phyloP scores from a whole-genome alignment of 1,139 yeast genomes.

The Tardiomyces depauwii region DNA sequence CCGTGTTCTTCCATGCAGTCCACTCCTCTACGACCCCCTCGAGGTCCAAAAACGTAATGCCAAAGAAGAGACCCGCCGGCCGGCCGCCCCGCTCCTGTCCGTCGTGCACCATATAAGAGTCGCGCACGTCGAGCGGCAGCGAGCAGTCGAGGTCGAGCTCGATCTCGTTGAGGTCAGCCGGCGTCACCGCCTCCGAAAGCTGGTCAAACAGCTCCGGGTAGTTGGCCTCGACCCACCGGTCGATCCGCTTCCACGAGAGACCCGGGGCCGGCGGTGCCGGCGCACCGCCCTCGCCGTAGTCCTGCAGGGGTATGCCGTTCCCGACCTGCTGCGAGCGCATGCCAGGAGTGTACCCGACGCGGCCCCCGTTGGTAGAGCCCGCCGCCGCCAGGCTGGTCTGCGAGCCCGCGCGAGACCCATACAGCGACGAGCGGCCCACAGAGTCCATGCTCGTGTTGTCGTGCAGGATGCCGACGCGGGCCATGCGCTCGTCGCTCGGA shows the following conservation, averaged over 20 bases:
- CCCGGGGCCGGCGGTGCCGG: constrained; percentile 66
- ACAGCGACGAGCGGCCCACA: constrained; percentile 7
- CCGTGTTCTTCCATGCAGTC: constrained; percentile 62
- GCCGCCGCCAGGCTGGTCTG: constrained; percentile 9
- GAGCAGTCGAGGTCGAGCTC: constrained; percentile 59
- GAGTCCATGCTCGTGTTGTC: constrained; percentile 11
- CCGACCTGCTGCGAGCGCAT: constrained; percentile 26
- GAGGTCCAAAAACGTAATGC: constrained; percentile 57
- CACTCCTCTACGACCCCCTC: constrained; percentile 64
- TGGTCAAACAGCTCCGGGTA: constrained; percentile 74
- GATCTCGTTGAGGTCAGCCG: constrained; percentile 65
- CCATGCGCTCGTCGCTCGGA: background rate
- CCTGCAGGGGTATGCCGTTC: constrained; percentile 35
- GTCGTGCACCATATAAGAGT: constrained; percentile 63
- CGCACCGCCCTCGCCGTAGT: constrained; percentile 33
- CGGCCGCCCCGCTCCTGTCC: constrained; percentile 72
- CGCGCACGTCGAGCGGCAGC: constrained; percentile 66
- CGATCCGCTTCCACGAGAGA: constrained; percentile 66
- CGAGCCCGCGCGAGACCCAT: constrained; percentile 9
- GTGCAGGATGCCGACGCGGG: constrained; percentile 11
- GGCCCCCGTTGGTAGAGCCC: constrained; percentile 6
- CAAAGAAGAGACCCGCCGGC: constrained; percentile 66
- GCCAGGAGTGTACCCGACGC: constrained; percentile 25
- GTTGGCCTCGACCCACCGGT: constrained; percentile 61
- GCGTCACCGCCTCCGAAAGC: constrained; percentile 58